Evolutionary conservation across 176 grass and related monocot genomes (phyloP).

Genomic region (Aegilops longissima): DNA sequence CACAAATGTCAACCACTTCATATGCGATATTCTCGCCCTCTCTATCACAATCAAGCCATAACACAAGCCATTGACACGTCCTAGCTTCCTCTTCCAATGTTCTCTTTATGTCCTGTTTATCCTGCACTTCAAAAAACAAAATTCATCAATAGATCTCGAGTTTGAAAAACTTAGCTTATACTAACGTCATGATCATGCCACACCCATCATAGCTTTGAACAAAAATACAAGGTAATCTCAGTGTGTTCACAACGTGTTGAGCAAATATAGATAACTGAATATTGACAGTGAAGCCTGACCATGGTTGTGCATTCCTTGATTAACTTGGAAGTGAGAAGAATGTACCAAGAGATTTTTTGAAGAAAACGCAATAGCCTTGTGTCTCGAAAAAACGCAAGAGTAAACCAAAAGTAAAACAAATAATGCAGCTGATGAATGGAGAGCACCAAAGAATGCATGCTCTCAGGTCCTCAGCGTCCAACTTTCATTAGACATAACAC

Average conservation of each 20-base stretch:
- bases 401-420: constrained; percentile 2
- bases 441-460: background rate
- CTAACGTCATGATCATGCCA: background rate
- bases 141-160: constrained; percentile 23
- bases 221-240: constrained; percentile 20
- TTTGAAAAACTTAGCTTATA: constrained; percentile 7
- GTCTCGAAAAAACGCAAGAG: background rate
- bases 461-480: background rate
- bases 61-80: constrained; percentile 84
- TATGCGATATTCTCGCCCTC: constrained; percentile 99
- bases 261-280: constrained; percentile 13
- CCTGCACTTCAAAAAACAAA: constrained; percentile 49
- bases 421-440: constrained; percentile 2
- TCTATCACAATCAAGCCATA: constrained; percentile 99
- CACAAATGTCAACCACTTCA: constrained; percentile 89
- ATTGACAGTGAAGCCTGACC: background rate
- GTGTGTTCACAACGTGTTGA: background rate
- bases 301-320: constrained; percentile 13
- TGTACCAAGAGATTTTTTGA: background rate
- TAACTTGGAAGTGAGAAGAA: background rate
- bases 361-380: too few relatives aligned
- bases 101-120: constrained; percentile 81
- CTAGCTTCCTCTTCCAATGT: constrained; percentile 94
- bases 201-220: background rate
- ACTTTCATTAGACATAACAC: background rate